Evolutionary conservation across 192 early-diverging fungal species (phyloP), one percentile per base, ranked within the genome.

Genomic region (Coemansia aciculifera): DNA sequence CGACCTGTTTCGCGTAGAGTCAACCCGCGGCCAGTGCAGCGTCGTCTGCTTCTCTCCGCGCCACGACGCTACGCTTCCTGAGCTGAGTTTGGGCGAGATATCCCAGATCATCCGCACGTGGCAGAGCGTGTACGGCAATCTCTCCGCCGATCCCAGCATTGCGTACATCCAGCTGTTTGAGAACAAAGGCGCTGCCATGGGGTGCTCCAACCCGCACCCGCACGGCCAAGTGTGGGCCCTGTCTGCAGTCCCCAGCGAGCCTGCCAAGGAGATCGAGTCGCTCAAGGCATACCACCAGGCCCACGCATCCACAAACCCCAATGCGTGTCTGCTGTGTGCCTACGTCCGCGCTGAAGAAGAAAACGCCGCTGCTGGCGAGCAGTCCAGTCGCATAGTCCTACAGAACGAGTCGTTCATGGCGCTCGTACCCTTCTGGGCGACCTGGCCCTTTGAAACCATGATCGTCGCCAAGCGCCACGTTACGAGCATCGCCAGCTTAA

Each of bases 121-220:
- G 95, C 88, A 87, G 46, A 29, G 75, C n/a, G 77, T 87, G 19
- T 91, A 90, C 62, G 59, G 72, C 6, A 73, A 86, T 8, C 75
- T 95, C 31, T 73, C 81, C 6, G 51, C 75, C 7, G 64, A 86
- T 15, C 73, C 81, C 1, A 73, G 67, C 43, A 86, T 98, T 64
- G 81, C 85, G 37, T 90, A 99, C 71, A 90, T 95, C 39, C 95
- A 97, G 83, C 85, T 99, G 51, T 99, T 99, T 86, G 97, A 99
- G 69, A 99, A 99, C 85, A 99, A 99, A 84, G 97, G 97, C 9
- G 82, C 91, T 0, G 86, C 88, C 44, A 97, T 99, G 97, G 97
- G 97, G 12, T 99, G 97, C 77, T 96, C 94, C 29, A 97, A 95
- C 72, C 95, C 97, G 23, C 97, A 98, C 73, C 95, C 95, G 42